Conservation (phyloP, 805 yeast species). For the Lachancea mirantina region DNA sequence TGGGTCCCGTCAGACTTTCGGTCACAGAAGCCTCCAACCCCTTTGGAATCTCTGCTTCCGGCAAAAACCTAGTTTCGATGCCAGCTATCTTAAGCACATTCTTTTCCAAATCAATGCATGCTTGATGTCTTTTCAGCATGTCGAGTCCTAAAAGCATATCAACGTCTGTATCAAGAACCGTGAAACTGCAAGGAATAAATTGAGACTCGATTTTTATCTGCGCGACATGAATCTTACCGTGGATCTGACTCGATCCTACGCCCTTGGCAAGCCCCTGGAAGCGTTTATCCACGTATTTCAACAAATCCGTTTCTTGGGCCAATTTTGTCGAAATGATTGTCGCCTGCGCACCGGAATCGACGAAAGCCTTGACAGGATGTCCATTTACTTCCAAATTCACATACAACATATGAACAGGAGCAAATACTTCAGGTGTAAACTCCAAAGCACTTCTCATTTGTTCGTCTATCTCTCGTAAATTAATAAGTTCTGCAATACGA, state of each 20-base stretch:
- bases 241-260: constrained; percentile 72
- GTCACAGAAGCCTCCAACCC: constrained; percentile 15
- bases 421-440: constrained; percentile 84
- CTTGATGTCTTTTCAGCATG: constrained; percentile 83
- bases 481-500: constrained; percentile 57
- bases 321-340: constrained; percentile 75
- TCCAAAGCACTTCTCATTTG: constrained; percentile 76
- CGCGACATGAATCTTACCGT: constrained; percentile 84
- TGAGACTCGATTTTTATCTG: constrained; percentile 70
- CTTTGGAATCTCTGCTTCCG: constrained; percentile 62
- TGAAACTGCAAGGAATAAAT: constrained; percentile 59
- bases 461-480: constrained; percentile 69
- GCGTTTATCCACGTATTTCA: constrained; percentile 69
- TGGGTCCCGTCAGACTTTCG: too few species aligned
- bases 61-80: constrained; percentile 61
- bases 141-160: constrained; percentile 85
- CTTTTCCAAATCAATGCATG: constrained; percentile 62
- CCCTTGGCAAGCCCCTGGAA: constrained; percentile 82
- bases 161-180: constrained; percentile 61
- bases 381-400: constrained; percentile 75
- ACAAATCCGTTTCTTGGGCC: constrained; percentile 65
- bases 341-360: constrained; percentile 92
- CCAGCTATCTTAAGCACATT: constrained; percentile 66
- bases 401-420: constrained; percentile 76
- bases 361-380: constrained; percentile 78